Evolutionary conservation across 176 grass and related monocot species (phyloP).

Genomic region (Guadua angustifolia): DNA sequence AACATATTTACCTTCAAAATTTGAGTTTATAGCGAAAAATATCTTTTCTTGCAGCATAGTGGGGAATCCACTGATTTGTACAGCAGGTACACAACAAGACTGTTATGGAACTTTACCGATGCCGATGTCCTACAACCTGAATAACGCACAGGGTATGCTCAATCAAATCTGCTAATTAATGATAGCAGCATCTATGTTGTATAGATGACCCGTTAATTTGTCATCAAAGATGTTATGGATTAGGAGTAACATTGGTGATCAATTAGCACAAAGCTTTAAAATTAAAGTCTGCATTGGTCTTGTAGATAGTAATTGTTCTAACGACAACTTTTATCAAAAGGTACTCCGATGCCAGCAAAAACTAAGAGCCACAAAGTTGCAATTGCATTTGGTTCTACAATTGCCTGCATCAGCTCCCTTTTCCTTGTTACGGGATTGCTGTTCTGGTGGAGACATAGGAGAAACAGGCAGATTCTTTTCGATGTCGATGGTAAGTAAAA

Average conservation of each 20-base stretch:
- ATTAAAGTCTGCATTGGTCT: conserved; percentile 1
- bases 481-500: conserved; percentile 63
- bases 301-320: conserved; percentile 23
- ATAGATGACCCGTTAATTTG: background rate
- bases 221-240: background rate
- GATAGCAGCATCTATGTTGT: background rate
- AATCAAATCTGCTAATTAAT: background rate
- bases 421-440: conserved; percentile 53
- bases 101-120: conserved; percentile 76
- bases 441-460: conserved; percentile 67
- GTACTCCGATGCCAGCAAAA: conserved; percentile 42
- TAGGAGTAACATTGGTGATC: background rate
- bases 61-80: conserved; percentile 90
- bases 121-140: conserved; percentile 73
- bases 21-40: conserved; percentile 19
- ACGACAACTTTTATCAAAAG: conserved; percentile 45
- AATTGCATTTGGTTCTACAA: conserved; percentile 66
- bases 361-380: conserved; percentile 56
- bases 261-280: background rate
- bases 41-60: conserved; percentile 62
- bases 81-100: conserved; percentile 55
- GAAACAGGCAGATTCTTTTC: conserved; percentile 62
- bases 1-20: conserved; percentile 10
- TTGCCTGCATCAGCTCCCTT: conserved; percentile 59
- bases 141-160: conserved; percentile 71